Base-by-base conservation (phyloP, 306 rosid genomes). In the Alnus glutinosa region DNA sequence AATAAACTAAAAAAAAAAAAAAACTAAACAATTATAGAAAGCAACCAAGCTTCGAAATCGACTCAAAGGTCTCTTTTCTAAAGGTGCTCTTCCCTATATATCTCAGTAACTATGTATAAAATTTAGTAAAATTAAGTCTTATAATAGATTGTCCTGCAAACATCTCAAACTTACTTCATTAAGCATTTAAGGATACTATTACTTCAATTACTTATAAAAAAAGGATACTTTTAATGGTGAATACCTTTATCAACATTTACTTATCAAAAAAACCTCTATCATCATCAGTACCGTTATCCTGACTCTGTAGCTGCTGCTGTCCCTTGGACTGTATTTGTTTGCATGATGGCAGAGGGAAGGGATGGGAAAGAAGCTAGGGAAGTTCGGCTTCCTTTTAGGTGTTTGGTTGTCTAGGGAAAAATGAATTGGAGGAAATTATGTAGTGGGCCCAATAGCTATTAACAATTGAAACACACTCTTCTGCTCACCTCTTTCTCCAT, bases 141-240 rank as follows among this genome's bases (percentile, higher is more conserved):
- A 15, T 37, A 13, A 63, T 15, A 13, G 44, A 63, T 14, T 34
- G 23, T 34, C 34, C 2, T 2, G n/a, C 47, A 63, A 36, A 34
- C 44, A 63, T 63, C 70, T 13, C 19, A 63, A 63, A 63, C 70
- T 63, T 63, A 36, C 70, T 63, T 36, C 34, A 34, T 63, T 32
- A 32, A 30, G 46, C 46, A 42, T 42, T 42, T 42, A 42, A 42
- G 8, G 46, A 42, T 42, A 42, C 46, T 42, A 42, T 42, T 42
- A 5, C 46, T 42, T 42, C 6, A 7, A 42, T 42, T 42, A 42
- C 7, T 42, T 5, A 42, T 42, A 5, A 5, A 42, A 39, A 42
- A 42, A 42, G 16, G 46, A 63, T 34, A 36, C 1, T 63, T 4
- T 14, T 34, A 2, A 63, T 63, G 34, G 42, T 34, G 61, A 55